Evolutionary conservation across 2,329 filamentous ascomycete species (phyloP), one percentile per base, ranked within the genome.

Genomic region (Nothophoma quercina): DNA sequence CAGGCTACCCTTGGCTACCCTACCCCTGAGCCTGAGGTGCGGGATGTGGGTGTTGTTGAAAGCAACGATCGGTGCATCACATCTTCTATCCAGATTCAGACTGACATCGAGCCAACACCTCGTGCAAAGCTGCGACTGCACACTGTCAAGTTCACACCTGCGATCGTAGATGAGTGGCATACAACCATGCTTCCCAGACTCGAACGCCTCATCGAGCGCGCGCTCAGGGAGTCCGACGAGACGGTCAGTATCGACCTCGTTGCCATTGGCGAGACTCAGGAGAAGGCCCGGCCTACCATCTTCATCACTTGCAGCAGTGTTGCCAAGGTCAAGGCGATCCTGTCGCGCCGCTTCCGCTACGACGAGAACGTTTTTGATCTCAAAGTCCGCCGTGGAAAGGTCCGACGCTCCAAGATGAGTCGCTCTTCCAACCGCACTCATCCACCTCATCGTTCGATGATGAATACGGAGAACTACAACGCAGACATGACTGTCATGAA

Each of bases 221-320:
- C 90, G 54, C 87, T 92, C 64, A 84, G 84, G 58, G 89, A 89
- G 62, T 83, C 90, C 41, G 83, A 86, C 0, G 90, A 93, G 69
- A 90, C 89, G 0, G 85, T 91, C 26, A 89, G 90, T 64, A 91
- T 93, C 32, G 89, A 88, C 8, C 83, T 93, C 1, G 86, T 91
- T 55, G 88, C 86, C 0, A 85, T 92, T 32, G 90, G 90, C 15
- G 86, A 89, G 44, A 86, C 85, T 3, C 81, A 85, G 5, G 80
- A 85, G 28, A 85, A 83, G 47, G 86, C 87, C 0, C 83, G 82
- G 47, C 89, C 90, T 0, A 93, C 90, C 0, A 88, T 92, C 0
- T 79, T 93, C 16, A 86, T 93, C 7, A 87, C 91, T 4, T 93
- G 90, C 74, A 88, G 85, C 2, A 92, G 88, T 4, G 88, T 90